These are phyloP conservation scores for Apiospora aurea DNA, from an alignment of 2,329 filamentous ascomycete species.

Conservation along the genomic window DNA sequence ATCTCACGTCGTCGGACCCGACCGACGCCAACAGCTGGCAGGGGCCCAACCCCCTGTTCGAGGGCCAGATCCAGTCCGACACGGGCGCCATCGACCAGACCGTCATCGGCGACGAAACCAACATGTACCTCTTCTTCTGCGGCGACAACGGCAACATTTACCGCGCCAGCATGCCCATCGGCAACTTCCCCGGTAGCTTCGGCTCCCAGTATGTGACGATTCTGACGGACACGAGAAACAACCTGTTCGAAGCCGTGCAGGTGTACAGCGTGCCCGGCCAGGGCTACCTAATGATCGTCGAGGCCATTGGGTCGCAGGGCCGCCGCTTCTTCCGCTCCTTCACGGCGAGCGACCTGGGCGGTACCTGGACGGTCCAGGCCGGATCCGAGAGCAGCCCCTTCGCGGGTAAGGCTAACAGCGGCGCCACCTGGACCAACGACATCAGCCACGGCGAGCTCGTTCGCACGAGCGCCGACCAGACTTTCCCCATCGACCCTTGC, in stretches of 20 bases:
- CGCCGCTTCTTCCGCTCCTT: conserved; percentile 73
- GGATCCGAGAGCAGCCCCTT: conserved; percentile 64
- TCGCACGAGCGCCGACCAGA: conserved; percentile 64
- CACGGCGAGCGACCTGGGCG: conserved; percentile 63
- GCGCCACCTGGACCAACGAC: conserved; percentile 70
- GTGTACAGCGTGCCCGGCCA: conserved; percentile 67
- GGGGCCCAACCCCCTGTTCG: conserved; percentile 59
- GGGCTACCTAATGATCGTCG: conserved; percentile 73
- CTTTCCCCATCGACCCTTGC: conserved; percentile 67
- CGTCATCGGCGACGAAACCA: conserved; percentile 64
- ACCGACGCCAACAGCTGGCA: conserved; percentile 65
- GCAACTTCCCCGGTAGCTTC: conserved; percentile 67
- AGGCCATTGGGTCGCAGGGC: conserved; percentile 62
- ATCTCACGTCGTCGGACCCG: conserved; percentile 65
- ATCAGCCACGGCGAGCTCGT: conserved; percentile 72
- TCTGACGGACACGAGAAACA: conserved; percentile 59
- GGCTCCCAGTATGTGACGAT: conserved; percentile 57
- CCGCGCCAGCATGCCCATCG: conserved; percentile 67
- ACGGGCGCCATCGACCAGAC: conserved; percentile 69
- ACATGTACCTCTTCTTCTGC: conserved; percentile 73
- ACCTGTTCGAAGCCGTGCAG: conserved; percentile 71
- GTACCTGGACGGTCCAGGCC: conserved; percentile 66
- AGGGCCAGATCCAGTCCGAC: conserved; percentile 58
- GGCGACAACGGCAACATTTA: conserved; percentile 74
- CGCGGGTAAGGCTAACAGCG: conserved; percentile 71